Base-by-base conservation (phyloP, 2,329 filamentous ascomycete genomes). In the Alternaria brassicae region DNA sequence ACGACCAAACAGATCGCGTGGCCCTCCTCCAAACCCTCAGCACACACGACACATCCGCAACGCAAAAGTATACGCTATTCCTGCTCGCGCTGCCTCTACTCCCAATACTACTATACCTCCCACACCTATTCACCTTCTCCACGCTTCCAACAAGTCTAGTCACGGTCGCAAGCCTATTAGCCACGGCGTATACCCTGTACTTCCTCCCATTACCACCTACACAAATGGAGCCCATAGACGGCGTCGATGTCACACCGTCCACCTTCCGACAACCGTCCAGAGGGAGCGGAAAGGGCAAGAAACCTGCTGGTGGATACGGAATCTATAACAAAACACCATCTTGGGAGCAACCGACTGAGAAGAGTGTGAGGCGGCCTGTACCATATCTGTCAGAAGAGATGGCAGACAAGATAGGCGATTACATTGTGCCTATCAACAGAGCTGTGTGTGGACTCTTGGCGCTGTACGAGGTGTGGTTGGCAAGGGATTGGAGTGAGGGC, bases 1-100 rank as follows among this genome's bases (percentile, higher is more conserved):
- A 53, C 10, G 47, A 25, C 42, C 45, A 15, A 23, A 44, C 58
- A 77, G 75, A 78, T 44, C 75, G 74, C 56, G 63, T 73, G 57
- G 51, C 37, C 27, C 63, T 61, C 54, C 62, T 77, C 36, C 55
- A 65, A 45, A 68, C 40, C 28, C 73, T 78, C 34, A 72, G 67
- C 69, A 73, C 73, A 61, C 77, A 74, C 74, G 80, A 78, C 65
- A 73, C 69, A 5, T 59, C 64, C 62, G 65, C 74, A 19, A 78
- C 76, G 34, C 80, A 75, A 15, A 81, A 87, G 51, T 87, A 87
- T 75, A 86, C 73, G 8, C 63, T 61, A 42, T 63, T 78, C 66
- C 88, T 92, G 66, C 81, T 90, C 71, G 68, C 78, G 52, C 80
- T 92, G n/a, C 88, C 89, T 1, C 67, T 85, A 55, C 72, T 86